Evolutionary conservation across 2,329 filamentous ascomycete species (phyloP).

Genomic region (Chrysoporthe puriensis): DNA sequence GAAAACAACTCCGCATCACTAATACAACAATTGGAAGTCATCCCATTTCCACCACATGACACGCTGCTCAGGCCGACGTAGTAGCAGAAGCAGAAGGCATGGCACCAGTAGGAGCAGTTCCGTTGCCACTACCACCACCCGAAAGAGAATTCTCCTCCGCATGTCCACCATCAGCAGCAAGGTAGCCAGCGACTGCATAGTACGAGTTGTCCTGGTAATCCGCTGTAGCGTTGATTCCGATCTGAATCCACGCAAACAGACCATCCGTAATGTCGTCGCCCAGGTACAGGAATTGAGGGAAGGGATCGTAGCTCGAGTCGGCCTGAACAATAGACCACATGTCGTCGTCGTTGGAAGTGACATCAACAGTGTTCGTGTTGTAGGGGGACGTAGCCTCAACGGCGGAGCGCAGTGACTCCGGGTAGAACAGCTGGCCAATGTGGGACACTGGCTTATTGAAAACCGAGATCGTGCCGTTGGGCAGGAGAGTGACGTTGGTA

Average conservation of each 20-base stretch:
- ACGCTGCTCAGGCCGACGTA: constrained; percentile 14
- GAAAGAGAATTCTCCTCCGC: constrained; percentile 17
- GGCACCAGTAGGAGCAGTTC: constrained; percentile 19
- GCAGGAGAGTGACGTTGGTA: constrained; percentile 35
- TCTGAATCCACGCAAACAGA: constrained; percentile 52
- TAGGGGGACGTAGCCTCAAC: constrained; percentile 38
- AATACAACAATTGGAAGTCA: background rate
- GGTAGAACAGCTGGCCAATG: constrained; percentile 41
- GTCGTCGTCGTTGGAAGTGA: constrained; percentile 39
- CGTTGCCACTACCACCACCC: constrained; percentile 17
- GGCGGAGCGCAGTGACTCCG: constrained; percentile 36
- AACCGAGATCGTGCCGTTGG: constrained; percentile 37
- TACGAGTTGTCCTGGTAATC: constrained; percentile 31
- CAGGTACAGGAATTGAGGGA: constrained; percentile 56
- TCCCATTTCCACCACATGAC: background rate
- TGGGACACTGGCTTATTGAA: constrained; percentile 36
- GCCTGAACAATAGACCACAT: constrained; percentile 38
- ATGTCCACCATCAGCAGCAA: constrained; percentile 25
- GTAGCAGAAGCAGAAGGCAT: constrained; percentile 10
- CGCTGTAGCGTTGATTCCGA: constrained; percentile 48
- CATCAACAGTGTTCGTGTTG: constrained; percentile 35
- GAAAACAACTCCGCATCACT: background rate
- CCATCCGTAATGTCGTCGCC: constrained; percentile 51
- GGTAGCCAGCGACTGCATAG: constrained; percentile 27
- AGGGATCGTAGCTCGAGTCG: constrained; percentile 45